Conservation (phyloP, 345 rosid genomes). For the Eucalyptus virginea region DNA sequence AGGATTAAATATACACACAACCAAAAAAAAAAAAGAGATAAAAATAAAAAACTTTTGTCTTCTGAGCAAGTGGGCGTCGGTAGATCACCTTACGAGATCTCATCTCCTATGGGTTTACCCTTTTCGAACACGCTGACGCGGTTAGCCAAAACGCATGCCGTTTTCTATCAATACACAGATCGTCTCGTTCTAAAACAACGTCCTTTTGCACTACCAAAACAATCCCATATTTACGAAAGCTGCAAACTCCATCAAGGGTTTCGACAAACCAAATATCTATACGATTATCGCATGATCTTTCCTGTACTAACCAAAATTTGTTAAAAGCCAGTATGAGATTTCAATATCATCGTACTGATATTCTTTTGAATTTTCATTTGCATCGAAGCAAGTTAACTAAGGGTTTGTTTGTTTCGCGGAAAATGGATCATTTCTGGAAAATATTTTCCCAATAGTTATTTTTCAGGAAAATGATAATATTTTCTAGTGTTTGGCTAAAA, state of each 20-base stretch:
- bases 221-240: not conserved
- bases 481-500: too few species aligned
- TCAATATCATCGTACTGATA: not conserved
- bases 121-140: not conserved
- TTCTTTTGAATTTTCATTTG: not conserved
- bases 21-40: too few species aligned
- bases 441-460: too few species aligned
- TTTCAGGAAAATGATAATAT: too few species aligned
- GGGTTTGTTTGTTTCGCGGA: fast-evolving
- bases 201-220: not conserved
- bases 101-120: not conserved
- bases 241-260: not conserved
- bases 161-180: not conserved
- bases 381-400: not conserved
- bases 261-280: not conserved
- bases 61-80: not conserved
- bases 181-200: not conserved
- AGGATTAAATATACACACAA: not conserved
- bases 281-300: not conserved
- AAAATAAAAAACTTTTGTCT: too few species aligned
- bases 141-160: not conserved
- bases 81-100: not conserved
- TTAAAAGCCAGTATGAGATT: not conserved
- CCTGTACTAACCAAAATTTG: not conserved
- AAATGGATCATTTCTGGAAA: fast-evolving